Evolutionary conservation across 2,329 filamentous ascomycete genomes (phyloP).

Genomic region (Malbranchea cinnamomea): DNA sequence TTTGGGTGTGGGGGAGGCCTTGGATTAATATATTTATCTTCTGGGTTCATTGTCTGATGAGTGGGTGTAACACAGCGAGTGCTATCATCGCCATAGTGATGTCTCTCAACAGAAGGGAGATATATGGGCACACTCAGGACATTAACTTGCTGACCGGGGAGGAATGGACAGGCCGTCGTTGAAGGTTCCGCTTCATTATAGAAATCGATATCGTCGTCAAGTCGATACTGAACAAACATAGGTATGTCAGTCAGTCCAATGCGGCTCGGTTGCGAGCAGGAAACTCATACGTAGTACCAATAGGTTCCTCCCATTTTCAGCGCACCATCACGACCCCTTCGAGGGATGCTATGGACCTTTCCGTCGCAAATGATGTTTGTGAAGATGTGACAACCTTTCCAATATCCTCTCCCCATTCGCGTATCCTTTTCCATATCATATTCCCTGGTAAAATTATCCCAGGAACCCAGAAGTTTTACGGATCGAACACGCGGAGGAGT

Average conservation of each 20-base stretch:
- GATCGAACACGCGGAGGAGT: constrained; percentile 33
- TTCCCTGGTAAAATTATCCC: constrained; percentile 76
- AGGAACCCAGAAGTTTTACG: constrained; percentile 75
- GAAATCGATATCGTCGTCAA: constrained; percentile 63
- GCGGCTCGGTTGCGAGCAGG: constrained; percentile 2
- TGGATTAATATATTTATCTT: constrained; percentile 59
- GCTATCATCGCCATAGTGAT: constrained; percentile 49
- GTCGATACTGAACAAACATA: constrained; percentile 49
- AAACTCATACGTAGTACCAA: constrained; percentile 71
- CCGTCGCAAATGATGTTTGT: constrained; percentile 75
- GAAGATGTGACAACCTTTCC: constrained; percentile 79
- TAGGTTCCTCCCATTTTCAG: constrained; percentile 87
- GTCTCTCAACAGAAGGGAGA: constrained; percentile 28
- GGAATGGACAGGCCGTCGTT: constrained; percentile 67
- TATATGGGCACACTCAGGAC: constrained; percentile 67
- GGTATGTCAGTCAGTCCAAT: constrained; percentile 1
- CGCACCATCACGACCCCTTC: constrained; percentile 53
- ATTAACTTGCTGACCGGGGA: constrained; percentile 81
- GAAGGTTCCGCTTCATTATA: constrained; percentile 58
- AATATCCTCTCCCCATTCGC: constrained; percentile 58
- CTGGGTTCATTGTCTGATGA: constrained; percentile 62
- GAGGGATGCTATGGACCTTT: constrained; percentile 35
- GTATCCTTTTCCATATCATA: constrained; percentile 72
- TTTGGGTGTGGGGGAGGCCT: constrained; percentile 40
- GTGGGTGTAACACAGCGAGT: constrained; percentile 38